Evolutionary conservation across 805 yeast genomes (phyloP).

Genomic region (Metschnikowia aberdeeniae): DNA sequence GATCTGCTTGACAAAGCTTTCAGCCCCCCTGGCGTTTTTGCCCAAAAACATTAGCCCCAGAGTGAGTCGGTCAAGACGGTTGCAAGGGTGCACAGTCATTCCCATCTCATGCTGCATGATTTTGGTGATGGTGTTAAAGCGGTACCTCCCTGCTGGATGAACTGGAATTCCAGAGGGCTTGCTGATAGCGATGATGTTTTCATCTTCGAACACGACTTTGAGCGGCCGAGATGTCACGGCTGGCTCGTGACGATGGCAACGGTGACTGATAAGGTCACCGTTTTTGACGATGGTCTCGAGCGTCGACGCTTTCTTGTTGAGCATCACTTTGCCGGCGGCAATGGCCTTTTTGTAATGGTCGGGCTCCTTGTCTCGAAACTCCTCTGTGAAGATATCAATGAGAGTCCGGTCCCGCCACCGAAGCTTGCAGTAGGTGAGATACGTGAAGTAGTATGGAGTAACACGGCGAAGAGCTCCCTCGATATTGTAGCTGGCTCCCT

Average conservation of each 20-base stretch:
- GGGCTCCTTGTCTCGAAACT: slow-evolving; percentile 75
- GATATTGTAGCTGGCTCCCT: slow-evolving; percentile 52
- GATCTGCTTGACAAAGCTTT: slow-evolving; percentile 64
- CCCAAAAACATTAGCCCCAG: slow-evolving; percentile 93
- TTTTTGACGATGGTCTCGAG: slow-evolving; percentile 65
- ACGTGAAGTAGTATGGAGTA: slow-evolving; percentile 83
- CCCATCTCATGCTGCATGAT: slow-evolving; percentile 69
- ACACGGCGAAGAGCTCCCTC: slow-evolving; percentile 67
- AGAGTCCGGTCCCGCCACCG: slow-evolving; percentile 88
- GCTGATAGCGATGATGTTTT: slow-evolving; percentile 74
- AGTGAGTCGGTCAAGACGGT: slow-evolving; percentile 83
- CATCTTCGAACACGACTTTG: slow-evolving; percentile 68
- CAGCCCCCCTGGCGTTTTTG: slow-evolving; percentile 75
- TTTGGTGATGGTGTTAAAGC: slow-evolving; percentile 73
- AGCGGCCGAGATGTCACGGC: slow-evolving; percentile 62
- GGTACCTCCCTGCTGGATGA: slow-evolving; percentile 87
- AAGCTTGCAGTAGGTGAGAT: slow-evolving; percentile 83
- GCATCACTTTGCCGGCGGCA: slow-evolving; percentile 61
- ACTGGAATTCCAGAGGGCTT: slow-evolving; percentile 95
- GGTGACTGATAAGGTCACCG: slow-evolving; percentile 79
- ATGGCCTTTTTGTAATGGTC: slow-evolving; percentile 55
- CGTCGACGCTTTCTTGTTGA: slow-evolving; percentile 64
- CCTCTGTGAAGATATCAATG: slow-evolving; percentile 75
- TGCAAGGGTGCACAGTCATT: slow-evolving; percentile 68
- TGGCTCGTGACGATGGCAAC: slow-evolving; percentile 88